phyloP scores from a whole-genome alignment of 805 yeast genomes.

The Saccharomycopsis oosterbeekiorum region DNA sequence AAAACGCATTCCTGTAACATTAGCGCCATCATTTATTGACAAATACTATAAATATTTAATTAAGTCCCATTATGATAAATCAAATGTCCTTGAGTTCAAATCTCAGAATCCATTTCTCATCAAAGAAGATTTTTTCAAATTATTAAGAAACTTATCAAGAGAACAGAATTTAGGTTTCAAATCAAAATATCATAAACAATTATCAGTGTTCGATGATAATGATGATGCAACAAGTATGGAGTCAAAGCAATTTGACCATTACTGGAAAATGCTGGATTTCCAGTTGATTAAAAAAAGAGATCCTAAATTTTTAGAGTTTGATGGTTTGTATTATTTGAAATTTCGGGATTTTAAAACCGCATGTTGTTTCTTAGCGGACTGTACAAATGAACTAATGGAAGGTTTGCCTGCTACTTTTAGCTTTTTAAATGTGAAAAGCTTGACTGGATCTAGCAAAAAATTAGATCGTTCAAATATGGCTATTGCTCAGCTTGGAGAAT shows the following conservation, averaged over 20 bases:
- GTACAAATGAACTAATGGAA: background rate
- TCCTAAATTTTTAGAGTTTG: constrained; percentile 4
- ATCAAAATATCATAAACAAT: background rate
- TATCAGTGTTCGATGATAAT: background rate
- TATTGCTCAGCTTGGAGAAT: background rate
- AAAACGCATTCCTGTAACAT: background rate
- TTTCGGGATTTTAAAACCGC: constrained; percentile 5
- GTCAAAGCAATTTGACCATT: background rate
- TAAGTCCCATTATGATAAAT: background rate
- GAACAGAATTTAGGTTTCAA: background rate
- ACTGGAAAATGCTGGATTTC: constrained; percentile 7
- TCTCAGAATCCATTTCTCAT: constrained; percentile 8
- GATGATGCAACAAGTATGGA: background rate
- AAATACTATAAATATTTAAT: background rate
- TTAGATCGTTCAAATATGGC: background rate
- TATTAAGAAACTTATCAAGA: background rate
- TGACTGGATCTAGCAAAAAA: background rate
- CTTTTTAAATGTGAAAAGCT: background rate
- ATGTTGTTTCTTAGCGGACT: constrained; percentile 1
- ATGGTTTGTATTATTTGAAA: constrained; percentile 9
- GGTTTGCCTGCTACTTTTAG: background rate
- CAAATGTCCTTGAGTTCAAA: constrained; percentile 9
- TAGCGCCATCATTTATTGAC: background rate
- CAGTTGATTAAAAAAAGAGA: constrained; percentile 9
- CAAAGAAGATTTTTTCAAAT: constrained; percentile 9